Conservation (phyloP, 306 rosid genomes). For the Pterocarpus macrocarpus region DNA sequence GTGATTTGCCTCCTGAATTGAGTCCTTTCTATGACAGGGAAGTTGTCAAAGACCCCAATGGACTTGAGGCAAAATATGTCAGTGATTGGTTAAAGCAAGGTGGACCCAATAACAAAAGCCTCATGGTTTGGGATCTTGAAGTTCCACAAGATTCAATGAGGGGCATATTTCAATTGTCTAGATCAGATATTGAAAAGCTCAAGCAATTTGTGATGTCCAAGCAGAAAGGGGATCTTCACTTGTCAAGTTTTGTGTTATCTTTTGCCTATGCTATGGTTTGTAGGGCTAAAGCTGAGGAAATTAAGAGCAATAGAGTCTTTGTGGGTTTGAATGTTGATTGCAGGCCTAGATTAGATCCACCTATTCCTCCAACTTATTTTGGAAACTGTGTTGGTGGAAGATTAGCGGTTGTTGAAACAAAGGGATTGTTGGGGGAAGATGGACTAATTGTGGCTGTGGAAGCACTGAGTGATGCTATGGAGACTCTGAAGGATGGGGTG, state of each 20-base stretch:
- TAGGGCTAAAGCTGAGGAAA: slow-evolving; percentile 47
- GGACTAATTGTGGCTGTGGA: slow-evolving; percentile 44
- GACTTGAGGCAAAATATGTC: slow-evolving; percentile 15
- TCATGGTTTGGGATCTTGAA: slow-evolving; percentile 50
- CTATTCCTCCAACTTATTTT: slow-evolving; percentile 57
- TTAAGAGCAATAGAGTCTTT: neutral
- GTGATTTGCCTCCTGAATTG: slow-evolving; percentile 22
- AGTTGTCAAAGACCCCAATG: slow-evolving; percentile 47
- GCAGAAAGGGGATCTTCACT: slow-evolving; percentile 27
- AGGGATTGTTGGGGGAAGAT: slow-evolving; percentile 39
- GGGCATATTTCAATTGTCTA: slow-evolving; percentile 47
- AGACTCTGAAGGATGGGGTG: slow-evolving; percentile 48
- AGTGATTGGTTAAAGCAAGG: slow-evolving; percentile 51
- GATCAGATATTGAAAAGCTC: slow-evolving; percentile 38
- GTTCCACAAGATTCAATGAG: slow-evolving; percentile 35
- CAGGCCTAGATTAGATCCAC: slow-evolving; percentile 53
- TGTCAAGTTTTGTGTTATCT: slow-evolving; percentile 51
- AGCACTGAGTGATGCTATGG: slow-evolving; percentile 39
- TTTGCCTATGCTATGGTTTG: slow-evolving; percentile 50
- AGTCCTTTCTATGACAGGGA: slow-evolving; percentile 56
- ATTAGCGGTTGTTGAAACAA: slow-evolving; percentile 7
- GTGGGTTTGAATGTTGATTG: slow-evolving; percentile 37
- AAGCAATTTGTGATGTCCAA: slow-evolving; percentile 34
- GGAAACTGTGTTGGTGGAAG: slow-evolving; percentile 59
- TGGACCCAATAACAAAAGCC: slow-evolving; percentile 62